Percentiles rank a stretch among this genome's conserved stretches.
These are phyloP conservation scores for Castanea sativa DNA, from an alignment of 306 rosid genomes.

Conservation along the genomic window DNA sequence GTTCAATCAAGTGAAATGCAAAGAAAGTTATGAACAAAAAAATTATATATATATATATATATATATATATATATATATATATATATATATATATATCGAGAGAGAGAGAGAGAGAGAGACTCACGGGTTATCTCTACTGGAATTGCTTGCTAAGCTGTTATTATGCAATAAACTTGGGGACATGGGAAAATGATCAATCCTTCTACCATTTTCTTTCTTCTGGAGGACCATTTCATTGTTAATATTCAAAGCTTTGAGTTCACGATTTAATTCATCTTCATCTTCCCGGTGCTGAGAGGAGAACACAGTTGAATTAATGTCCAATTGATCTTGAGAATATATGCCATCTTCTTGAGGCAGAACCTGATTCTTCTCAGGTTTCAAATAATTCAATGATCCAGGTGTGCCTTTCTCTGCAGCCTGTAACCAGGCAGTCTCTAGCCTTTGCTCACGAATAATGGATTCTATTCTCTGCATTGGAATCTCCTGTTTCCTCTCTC, in stretches of 20 bases:
- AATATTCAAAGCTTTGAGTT: slow-evolving; percentile 47
- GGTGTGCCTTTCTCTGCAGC: slow-evolving; percentile 90
- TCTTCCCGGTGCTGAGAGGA: slow-evolving; percentile 76
- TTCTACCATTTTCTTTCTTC: slow-evolving; percentile 63
- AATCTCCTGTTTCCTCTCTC: slow-evolving; percentile 55
- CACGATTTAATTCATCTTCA: slow-evolving; percentile 59
- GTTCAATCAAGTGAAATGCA: not conserved
- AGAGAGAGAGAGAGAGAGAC: slow-evolving; percentile 32
- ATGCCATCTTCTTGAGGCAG: slow-evolving; percentile 85
- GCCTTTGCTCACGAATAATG: slow-evolving; percentile 87
- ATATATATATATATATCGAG: too few species aligned
- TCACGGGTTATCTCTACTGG: slow-evolving; percentile 78
- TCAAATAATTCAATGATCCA: slow-evolving; percentile 69
- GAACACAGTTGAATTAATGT: slow-evolving; percentile 52
- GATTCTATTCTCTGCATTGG: slow-evolving; percentile 94
- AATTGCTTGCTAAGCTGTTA: slow-evolving; percentile 51
- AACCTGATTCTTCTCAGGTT: slow-evolving; percentile 94
- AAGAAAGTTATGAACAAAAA: not conserved
- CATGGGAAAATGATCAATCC: slow-evolving; percentile 60
- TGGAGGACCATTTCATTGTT: slow-evolving; percentile 56
- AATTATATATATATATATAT: too few species aligned
- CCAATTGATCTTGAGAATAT: slow-evolving; percentile 54
- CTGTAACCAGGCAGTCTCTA: slow-evolving; percentile 97
- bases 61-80: too few species aligned
- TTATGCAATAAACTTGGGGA: slow-evolving; percentile 93